Evolutionary conservation across 208 protist genomes (phyloP).

Genomic region (Crithidia thermophila): DNA sequence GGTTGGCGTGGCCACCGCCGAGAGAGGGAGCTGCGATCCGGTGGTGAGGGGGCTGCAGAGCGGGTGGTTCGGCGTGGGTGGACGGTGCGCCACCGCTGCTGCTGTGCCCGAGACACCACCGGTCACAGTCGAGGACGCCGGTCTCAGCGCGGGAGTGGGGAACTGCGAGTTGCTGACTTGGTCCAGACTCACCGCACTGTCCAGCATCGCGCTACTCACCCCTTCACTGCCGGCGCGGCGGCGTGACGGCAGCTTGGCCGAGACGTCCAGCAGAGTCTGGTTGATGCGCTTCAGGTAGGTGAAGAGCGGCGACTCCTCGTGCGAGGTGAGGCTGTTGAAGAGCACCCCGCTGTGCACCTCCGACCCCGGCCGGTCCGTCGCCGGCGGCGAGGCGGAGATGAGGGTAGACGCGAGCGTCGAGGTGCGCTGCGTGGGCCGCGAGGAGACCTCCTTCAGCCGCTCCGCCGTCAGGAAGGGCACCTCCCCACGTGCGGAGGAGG

Average conservation of each 20-base stretch:
- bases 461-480: background rate
- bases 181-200: background rate
- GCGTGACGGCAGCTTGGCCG: constrained; percentile 13
- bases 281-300: constrained; percentile 23
- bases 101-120: background rate
- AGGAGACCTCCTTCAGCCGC: constrained; percentile 8
- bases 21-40: background rate
- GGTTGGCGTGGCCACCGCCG: background rate
- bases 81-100: too few relatives aligned
- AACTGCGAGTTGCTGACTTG: background rate
- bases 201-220: background rate
- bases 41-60: background rate
- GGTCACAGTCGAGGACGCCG: too few relatives aligned
- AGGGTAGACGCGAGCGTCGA: background rate
- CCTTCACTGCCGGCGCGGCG: background rate
- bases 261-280: constrained; percentile 20
- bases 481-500: background rate
- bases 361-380: background rate
- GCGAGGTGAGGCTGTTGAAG: constrained; percentile 11
- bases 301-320: constrained; percentile 22
- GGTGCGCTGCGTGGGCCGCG: background rate
- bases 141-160: too few relatives aligned
- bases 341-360: background rate
- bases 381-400: background rate
- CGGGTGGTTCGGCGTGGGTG: too few relatives aligned